Evolutionary conservation across 345 rosid species (phyloP).

Genomic region (Lumnitzera racemosa): DNA sequence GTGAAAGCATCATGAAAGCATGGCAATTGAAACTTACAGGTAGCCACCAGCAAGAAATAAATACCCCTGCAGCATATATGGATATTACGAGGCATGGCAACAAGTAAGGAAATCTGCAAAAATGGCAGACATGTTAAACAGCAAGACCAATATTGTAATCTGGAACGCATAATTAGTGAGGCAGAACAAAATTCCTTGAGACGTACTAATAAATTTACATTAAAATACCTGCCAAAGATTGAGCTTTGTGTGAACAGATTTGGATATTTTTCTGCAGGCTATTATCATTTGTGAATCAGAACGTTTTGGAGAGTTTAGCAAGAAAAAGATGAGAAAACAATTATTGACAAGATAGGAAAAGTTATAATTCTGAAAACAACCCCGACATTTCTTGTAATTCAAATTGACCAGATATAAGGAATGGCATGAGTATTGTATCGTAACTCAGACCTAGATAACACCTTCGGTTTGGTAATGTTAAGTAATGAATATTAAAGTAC

Average conservation of each 20-base stretch:
- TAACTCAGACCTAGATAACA: too few species aligned
- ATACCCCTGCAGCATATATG: constrained; percentile 22
- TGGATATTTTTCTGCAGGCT: constrained; percentile 37
- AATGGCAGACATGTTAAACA: background rate
- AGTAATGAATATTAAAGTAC: too few species aligned
- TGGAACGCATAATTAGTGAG: background rate
- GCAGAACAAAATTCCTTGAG: background rate
- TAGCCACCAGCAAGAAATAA: constrained; percentile 29
- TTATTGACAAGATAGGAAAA: too few species aligned
- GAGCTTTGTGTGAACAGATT: constrained; percentile 21
- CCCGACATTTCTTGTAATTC: too few species aligned
- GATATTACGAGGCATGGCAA: constrained; percentile 38
- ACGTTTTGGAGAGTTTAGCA: too few species aligned
- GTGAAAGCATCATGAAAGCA: background rate
- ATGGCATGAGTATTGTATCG: too few species aligned
- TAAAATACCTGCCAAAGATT: constrained; percentile 27
- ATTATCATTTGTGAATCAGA: background rate
- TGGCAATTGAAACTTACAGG: constrained; percentile 23
- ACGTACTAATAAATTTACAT: background rate
- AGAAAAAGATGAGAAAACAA: too few species aligned
- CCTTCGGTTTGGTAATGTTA: too few species aligned
- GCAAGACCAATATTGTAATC: background rate
- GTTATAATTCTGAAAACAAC: too few species aligned
- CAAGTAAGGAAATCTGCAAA: constrained; percentile 37
- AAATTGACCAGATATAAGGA: too few species aligned